These are phyloP conservation scores for Cordyceps fumosorosea DNA, from an alignment of 2,329 filamentous ascomycete species.

Conservation along the genomic window DNA sequence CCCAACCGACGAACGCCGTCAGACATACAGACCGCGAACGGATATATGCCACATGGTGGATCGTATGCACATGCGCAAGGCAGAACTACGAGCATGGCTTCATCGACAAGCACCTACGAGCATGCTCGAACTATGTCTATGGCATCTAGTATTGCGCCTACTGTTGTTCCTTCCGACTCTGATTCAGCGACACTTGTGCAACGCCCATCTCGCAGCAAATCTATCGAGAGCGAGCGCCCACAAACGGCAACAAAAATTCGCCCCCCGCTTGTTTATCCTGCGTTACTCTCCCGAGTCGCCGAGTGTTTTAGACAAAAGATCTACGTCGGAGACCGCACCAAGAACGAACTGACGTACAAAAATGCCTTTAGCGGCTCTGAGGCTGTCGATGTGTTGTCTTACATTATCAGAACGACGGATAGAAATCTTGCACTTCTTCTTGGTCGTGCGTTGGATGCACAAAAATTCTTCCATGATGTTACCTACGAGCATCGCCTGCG, in stretches of 20 bases:
- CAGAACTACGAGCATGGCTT: conserved; percentile 56
- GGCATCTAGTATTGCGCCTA: conserved; percentile 74
- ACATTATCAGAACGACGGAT: conserved; percentile 96
- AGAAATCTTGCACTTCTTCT: conserved; percentile 87
- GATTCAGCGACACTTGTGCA: conserved; percentile 44
- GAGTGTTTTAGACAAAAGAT: conserved; percentile 90
- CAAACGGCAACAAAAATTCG: conserved; percentile 53
- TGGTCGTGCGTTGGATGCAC: conserved; percentile 86
- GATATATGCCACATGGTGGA: conserved; percentile 29
- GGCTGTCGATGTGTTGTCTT: conserved; percentile 89
- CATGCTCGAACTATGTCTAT: conserved; percentile 76
- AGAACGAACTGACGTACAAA: conserved; percentile 96
- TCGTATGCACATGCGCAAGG: conserved; percentile 44
- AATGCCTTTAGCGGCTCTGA: conserved; percentile 95
- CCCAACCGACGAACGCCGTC: conserved; percentile 56
- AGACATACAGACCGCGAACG: conserved; percentile 33
- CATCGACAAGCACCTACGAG: conserved; percentile 41
- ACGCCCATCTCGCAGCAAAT: conserved; percentile 52
- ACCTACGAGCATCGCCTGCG: conserved; percentile 94
- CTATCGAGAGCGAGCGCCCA: conserved; percentile 49
- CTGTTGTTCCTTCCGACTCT: conserved; percentile 57
- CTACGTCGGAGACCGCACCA: conserved; percentile 76
- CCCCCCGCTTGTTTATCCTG: conserved; percentile 87
- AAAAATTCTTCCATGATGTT: conserved; percentile 99
- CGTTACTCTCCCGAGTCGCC: conserved; percentile 84